These are phyloP conservation scores for Ulota crispa DNA, from an alignment of 225 moss, liverwort and hornwort species.

Conservation along the genomic window DNA sequence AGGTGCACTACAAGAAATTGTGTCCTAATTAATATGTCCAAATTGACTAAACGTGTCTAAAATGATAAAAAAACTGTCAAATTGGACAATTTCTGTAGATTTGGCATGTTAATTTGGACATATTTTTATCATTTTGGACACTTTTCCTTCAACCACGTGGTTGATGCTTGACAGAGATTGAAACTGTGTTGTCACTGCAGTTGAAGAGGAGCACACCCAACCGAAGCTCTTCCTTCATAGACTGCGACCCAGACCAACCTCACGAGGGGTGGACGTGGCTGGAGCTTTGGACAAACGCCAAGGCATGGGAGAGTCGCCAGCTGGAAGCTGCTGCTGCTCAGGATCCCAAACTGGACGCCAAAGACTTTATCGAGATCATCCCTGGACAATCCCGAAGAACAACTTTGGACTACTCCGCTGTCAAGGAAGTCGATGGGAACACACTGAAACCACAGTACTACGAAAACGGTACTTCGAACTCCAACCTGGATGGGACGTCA, in stretches of 20 bases:
- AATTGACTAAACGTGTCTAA: no score
- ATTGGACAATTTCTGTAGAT: no score
- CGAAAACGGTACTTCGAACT: constrained; percentile 17
- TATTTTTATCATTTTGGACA: no score
- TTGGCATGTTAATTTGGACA: no score
- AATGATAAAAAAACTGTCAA: no score
- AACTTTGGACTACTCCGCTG: constrained; percentile 41
- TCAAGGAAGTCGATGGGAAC: constrained; percentile 44
- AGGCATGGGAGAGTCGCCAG: constrained; percentile 71
- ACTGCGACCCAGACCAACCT: constrained; percentile 76
- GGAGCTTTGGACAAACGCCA: constrained; percentile 86
- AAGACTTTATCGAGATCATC: constrained; percentile 56
- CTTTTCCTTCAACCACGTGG: no score
- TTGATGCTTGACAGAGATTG: not conserved
- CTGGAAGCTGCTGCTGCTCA: constrained; percentile 6
- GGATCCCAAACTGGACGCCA: constrained; percentile 32
- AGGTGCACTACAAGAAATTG: no score
- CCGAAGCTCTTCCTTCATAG: constrained; percentile 59
- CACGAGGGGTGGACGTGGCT: constrained; percentile 94
- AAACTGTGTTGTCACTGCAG: constrained; percentile 25
- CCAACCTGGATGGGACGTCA: not conserved
- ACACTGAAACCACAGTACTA: constrained; percentile 24
- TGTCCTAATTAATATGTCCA: no score
- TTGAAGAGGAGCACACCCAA: constrained; percentile 68
- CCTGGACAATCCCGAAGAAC: constrained; percentile 43